Evolutionary conservation across 805 yeast species (phyloP), one percentile per base, ranked within the genome.

Genomic region (Suhomyces sp.): DNA sequence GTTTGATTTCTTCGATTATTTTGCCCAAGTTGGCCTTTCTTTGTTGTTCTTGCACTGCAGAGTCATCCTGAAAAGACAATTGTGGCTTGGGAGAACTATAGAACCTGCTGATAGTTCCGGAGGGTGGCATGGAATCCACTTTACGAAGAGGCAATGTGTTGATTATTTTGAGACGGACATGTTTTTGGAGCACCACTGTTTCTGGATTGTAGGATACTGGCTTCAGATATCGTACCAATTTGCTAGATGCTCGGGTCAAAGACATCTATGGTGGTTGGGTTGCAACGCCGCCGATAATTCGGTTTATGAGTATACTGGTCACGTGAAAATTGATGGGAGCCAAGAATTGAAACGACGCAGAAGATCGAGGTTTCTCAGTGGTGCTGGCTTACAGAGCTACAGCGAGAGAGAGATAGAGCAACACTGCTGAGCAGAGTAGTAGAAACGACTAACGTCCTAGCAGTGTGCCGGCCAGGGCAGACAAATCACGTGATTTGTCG

Each of bases 21-120:
- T 75, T 55, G 6, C 88, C 89, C 26, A 86, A 63, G 60, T 86
- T 86, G 9, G 83, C 77, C 59, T 71, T 73, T 44, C 68, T 55
- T 29, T 59, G 47, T 59, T 77, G 72, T 27, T 57, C 57, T n/a
- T 51, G 41, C 10, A 24, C 44, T 10, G 42, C 24, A 38, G 42
- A 38, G 8, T 38, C 42, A 38, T 38, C 42, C 12, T n/a, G 42
- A 19, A 38, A 17, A 17, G 42, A 38, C 42, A 38, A 38, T 38
- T 38, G 42, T 9, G n/a, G 24, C n/a, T 19, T 38, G 13, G 42
- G 42, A 17, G 42, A 38, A 38, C 42, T 38, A 38, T 38, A 38
- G 42, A 38, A 38, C 42, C 42, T 38, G 42, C 42, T 38, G 42
- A 38, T 38, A 38, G 42, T 38, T 38, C 42, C 42, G 24, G 42